Percentiles rank a stretch among this genome's conserved stretches.
Evolutionary conservation across 805 yeast genomes (phyloP).

Genomic region (Pichia thaimueangensis): DNA sequence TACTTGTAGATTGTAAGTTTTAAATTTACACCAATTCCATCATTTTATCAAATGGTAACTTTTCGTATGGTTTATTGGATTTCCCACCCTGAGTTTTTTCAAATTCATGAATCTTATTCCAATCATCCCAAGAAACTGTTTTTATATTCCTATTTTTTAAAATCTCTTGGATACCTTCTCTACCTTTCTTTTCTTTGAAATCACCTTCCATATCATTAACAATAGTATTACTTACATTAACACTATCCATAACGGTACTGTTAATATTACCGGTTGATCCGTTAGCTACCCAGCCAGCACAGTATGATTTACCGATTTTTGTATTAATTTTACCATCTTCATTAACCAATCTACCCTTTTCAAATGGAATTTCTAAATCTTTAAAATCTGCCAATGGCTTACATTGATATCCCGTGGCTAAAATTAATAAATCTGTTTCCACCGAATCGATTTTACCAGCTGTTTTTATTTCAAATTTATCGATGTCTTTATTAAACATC

Average conservation of each 20-base stretch:
- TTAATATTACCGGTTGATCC: constrained; percentile 91
- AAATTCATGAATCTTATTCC: constrained; percentile 50
- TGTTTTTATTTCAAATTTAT: constrained; percentile 29
- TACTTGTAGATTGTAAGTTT: too few species aligned
- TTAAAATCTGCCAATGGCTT: constrained; percentile 53
- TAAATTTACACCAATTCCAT: not conserved
- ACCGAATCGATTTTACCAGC: constrained; percentile 19
- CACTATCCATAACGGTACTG: constrained; percentile 80
- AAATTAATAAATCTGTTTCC: constrained; percentile 60
- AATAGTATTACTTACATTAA: constrained; percentile 62
- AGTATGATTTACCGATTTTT: constrained; percentile 48
- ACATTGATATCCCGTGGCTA: constrained; percentile 82
- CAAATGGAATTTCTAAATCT: constrained; percentile 42
- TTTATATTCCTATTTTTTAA: constrained; percentile 14
- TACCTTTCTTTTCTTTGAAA: constrained; percentile 21
- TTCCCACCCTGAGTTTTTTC: constrained; percentile 47
- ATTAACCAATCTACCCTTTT: constrained; percentile 41
- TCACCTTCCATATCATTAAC: constrained; percentile 38
- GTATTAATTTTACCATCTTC: constrained; percentile 40
- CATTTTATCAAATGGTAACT: constrained; percentile 49
- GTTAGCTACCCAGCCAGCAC: constrained; percentile 85
- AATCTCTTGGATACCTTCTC: constrained; percentile 22
- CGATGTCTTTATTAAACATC: constrained; percentile 22
- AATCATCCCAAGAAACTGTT: constrained; percentile 55
- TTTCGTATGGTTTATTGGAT: constrained; percentile 50